Percentiles rank a stretch among this genome's conserved stretches.
Evolutionary conservation across 495 filamentous ascomycete genomes (phyloP).

Genomic region (Apiosordaria backusii): DNA sequence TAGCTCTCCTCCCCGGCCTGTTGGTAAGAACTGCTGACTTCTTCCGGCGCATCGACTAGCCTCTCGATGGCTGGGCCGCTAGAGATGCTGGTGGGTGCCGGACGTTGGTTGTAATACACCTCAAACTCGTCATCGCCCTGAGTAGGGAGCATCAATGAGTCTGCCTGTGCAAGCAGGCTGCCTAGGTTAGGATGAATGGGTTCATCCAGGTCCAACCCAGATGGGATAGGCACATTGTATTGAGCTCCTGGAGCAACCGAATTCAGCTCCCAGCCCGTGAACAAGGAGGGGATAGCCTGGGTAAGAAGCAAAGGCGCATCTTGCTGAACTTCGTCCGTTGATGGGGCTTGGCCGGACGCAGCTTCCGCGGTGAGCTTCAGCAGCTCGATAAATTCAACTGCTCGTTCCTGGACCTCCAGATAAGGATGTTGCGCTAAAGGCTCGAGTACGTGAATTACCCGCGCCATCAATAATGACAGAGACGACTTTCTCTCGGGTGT

Average conservation of each 20-base stretch:
- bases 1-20: constrained; percentile 52
- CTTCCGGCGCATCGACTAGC: constrained; percentile 41
- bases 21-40: constrained; percentile 60
- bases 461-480: constrained; percentile 68
- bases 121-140: constrained; percentile 62
- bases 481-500: constrained; percentile 63
- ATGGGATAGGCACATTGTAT: constrained; percentile 77
- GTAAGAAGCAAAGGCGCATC: constrained; percentile 78
- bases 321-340: constrained; percentile 48
- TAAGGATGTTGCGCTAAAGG: constrained; percentile 72
- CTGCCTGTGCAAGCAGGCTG: constrained; percentile 57
- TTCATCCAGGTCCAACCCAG: constrained; percentile 67
- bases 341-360: constrained; percentile 58
- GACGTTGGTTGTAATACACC: constrained; percentile 66
- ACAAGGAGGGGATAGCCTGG: constrained; percentile 82
- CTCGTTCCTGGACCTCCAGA: constrained; percentile 92
- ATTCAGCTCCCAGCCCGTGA: constrained; percentile 80
- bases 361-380: constrained; percentile 82
- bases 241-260: constrained; percentile 83
- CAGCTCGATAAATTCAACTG: constrained; percentile 87
- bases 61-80: constrained; percentile 53
- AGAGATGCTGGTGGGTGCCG: constrained; percentile 37
- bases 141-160: constrained; percentile 49
- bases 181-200: constrained; percentile 76
- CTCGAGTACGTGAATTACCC: constrained; percentile 78